These are phyloP conservation scores for Aquilaria sinensis DNA, from an alignment of 345 rosid genomes.

Conservation along the genomic window DNA sequence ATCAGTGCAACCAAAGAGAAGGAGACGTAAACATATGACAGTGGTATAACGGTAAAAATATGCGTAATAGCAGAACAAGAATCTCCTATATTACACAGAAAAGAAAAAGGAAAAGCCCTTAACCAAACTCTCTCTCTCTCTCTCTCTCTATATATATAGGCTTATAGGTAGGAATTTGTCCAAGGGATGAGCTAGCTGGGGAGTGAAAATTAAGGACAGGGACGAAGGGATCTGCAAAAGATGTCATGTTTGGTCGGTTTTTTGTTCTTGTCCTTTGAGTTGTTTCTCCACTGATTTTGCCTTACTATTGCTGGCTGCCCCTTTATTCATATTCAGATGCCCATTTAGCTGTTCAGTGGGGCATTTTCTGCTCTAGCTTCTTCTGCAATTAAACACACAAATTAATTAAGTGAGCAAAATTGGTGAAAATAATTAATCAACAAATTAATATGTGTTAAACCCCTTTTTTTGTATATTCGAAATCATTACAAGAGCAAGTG, in stretches of 20 bases:
- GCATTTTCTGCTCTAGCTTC: no score
- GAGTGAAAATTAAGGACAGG: slow-evolving; percentile 28
- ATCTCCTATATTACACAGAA: slow-evolving; percentile 5
- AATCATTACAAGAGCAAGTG: no score
- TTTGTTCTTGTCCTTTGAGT: slow-evolving; percentile 14
- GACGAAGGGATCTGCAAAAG: slow-evolving; percentile 29
- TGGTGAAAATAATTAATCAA: no score
- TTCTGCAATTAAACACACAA: no score
- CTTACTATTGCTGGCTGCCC: slow-evolving; percentile 14
- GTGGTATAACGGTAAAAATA: slow-evolving; percentile 10
- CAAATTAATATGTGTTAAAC: no score
- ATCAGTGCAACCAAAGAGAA: no score
- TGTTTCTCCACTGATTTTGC: slow-evolving; percentile 32
- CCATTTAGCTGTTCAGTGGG: background rate
- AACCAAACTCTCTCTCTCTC: background rate
- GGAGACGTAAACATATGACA: background rate
- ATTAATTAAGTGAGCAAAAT: no score
- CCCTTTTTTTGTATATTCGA: no score
- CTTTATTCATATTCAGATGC: slow-evolving; percentile 31
- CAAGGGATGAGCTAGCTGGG: slow-evolving; percentile 15
- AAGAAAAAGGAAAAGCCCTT: background rate
- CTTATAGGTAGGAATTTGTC: slow-evolving; percentile 24
- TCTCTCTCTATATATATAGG: background rate
- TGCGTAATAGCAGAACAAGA: slow-evolving; percentile 31
- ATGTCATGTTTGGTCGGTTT: slow-evolving; percentile 35